Base-by-base conservation (phyloP, 1,284 basidiomycete genomes). In the Sphaerobolus stellatus region DNA sequence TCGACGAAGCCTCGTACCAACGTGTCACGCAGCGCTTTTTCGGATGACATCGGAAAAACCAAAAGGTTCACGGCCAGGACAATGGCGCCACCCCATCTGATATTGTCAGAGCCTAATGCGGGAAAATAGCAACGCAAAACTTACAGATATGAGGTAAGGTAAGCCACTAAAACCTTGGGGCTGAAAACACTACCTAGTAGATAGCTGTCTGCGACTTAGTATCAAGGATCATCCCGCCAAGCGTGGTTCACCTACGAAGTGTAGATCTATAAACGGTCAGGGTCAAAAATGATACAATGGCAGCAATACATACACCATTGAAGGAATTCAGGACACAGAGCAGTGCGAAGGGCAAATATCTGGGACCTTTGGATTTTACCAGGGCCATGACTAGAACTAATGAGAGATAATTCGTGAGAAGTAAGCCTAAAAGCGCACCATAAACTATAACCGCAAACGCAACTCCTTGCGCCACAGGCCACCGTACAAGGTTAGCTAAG, bases 391-490 rank as follows among this genome's bases (percentile, higher is more conserved):
- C 57, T 60, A 55, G 4, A 11, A 28, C 18, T 13, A 7, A 40
- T 9, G 13, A 16, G 6, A 20, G 44, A 8, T 20, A 34, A 45
- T 5, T 14, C 30, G 16, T 20, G 20, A 31, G 5, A 18, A 4
- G 24, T n/a, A 28, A 22, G 40, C 34, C 22, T 31, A 31, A 16
- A 6, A 34, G 25, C 56, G 34, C 27, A 61, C 56, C n/a, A 47
- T 71, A 71, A 20, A 70, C 58, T 43, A 68, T 59, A 27, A 66
- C 40, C 4, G 65, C 64, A 29, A 70, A 70, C 6, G 68, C 61
- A 41, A 71, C 62, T 8, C 65, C 71, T 54, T 73, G 71, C 2
- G 68, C 69, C 20, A 71, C 67, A 16, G 61, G 63, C 29, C 60
- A 60, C 48, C 58, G 50, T 8, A 53, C 56, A 20, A 72, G 58